phyloP scores from a whole-genome alignment of 2,329 filamentous ascomycete genomes.

The Bipolaris sorokiniana region DNA sequence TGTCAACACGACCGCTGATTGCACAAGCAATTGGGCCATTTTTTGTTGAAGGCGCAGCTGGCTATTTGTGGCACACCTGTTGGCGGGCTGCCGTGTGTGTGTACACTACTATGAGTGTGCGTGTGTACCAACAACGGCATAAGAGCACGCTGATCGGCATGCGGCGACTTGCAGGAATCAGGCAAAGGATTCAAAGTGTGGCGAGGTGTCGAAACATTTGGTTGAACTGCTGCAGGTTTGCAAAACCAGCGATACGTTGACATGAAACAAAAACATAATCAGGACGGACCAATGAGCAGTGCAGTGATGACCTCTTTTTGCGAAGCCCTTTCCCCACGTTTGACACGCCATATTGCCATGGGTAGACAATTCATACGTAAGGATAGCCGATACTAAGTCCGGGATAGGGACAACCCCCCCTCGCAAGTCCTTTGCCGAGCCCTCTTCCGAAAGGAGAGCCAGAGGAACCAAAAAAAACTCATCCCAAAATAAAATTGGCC shows the following conservation, averaged over 20 bases:
- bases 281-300: slow-evolving; percentile 29
- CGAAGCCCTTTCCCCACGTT: slow-evolving; percentile 23
- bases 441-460: slow-evolving; percentile 13
- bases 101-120: slow-evolving; percentile 13
- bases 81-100: background rate
- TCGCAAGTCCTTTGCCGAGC: slow-evolving; percentile 21
- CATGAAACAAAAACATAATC: slow-evolving; percentile 34
- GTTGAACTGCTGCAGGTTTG: slow-evolving; percentile 30
- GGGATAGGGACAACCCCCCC: slow-evolving; percentile 16
- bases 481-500: slow-evolving; percentile 11
- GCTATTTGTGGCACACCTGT: background rate
- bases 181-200: slow-evolving; percentile 24
- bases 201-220: slow-evolving; percentile 34
- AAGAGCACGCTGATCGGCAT: slow-evolving; percentile 27
- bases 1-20: slow-evolving; percentile 19
- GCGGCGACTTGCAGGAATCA: slow-evolving; percentile 28
- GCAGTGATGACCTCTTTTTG: slow-evolving; percentile 18
- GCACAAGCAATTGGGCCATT: slow-evolving; percentile 10
- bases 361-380: slow-evolving; percentile 28
- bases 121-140: slow-evolving; percentile 32
- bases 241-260: slow-evolving; percentile 35
- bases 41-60: background rate
- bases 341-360: slow-evolving; percentile 27
- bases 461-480: slow-evolving; percentile 13
- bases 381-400: slow-evolving; percentile 33